Base-by-base conservation (phyloP, 805 yeast genomes). In the Ogataea pilisensis region DNA sequence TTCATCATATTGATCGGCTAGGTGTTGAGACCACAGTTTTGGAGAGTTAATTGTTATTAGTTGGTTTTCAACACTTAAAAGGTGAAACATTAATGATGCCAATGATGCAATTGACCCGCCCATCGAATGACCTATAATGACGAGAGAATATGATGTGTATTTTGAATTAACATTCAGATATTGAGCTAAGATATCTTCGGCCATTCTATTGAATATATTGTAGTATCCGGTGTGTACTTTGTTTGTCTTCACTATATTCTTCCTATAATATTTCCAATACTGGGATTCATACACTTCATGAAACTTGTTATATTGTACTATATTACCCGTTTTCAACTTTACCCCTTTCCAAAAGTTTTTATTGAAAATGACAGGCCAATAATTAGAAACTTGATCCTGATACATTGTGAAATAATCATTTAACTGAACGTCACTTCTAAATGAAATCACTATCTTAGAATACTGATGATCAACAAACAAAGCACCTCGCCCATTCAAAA, bases 71-170 rank as follows among this genome's bases (percentile, higher is more conserved):
- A 50, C 35, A 12, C 39, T 46, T 13, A 50, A 34, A 24, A 39
- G 51, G 31, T 44, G 54, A 37, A 50, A 44, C 16, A 46, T 39
- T 20, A 50, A 38, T 20, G 51, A 48, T 1, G 44, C 42, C 8
- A 50, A 34, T 19, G 51, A 50, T 2, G 54, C 54, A 6, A 50
- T 45, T 4, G 54, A 48, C 5, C 54, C 54, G 11, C 54, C 54
- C 51, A 50, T 48, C 6, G 54, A 50, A 37, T 50, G 54, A n/a
- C 54, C 54, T 19, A 43, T 32, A 27, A 50, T 35, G 16, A 33
- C 36, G 28, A 50, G 44, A 24, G 42, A 24, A 28, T 48, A 50
- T 20, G 42, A 39, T 1, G 51, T 49, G 35, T 39, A 46, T 32
- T 37, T 33, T 22, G 39, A 29, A 25, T 37, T 42, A 17, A 41